Percentiles rank a stretch among this genome's conserved stretches.
Evolutionary conservation across 129 eudicot genomes (phyloP).

Genomic region (Solidago caesia): DNA sequence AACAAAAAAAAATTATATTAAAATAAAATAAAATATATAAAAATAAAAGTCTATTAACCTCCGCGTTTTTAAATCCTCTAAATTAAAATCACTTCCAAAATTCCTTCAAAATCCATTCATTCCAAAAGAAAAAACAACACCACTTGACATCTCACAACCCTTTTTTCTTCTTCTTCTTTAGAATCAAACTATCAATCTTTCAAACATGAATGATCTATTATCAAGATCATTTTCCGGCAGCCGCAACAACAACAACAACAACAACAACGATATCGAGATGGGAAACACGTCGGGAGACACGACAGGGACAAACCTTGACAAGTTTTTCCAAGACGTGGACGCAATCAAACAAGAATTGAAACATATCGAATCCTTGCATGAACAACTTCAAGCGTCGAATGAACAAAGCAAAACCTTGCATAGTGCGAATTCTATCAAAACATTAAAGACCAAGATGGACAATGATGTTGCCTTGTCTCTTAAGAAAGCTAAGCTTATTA

Average conservation of each 20-base stretch:
- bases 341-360: conserved; percentile 49
- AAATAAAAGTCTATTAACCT: conserved; percentile 18
- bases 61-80: conserved; percentile 26
- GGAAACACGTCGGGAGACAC: not conserved
- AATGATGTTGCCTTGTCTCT: conserved; percentile 47
- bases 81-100: not conserved
- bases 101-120: not conserved
- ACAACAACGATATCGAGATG: conserved; percentile 43
- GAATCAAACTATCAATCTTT: too few species aligned
- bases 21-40: too few species aligned
- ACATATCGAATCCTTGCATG: conserved; percentile 47
- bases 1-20: not conserved
- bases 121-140: not conserved
- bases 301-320: conserved; percentile 44
- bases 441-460: conserved; percentile 55
- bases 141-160: too few species aligned
- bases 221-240: conserved; percentile 55
- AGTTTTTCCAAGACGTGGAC: conserved; percentile 67
- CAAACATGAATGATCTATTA: conserved; percentile 65
- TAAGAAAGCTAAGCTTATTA: conserved; percentile 59
- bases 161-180: not conserved
- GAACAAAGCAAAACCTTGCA: conserved; percentile 69
- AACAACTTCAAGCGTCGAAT: conserved; percentile 54
- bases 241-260: conserved; percentile 38
- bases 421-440: conserved; percentile 57